Percentiles rank a stretch among this genome's conserved stretches.
Evolutionary conservation across 768 basidiomycete species (phyloP).

Genomic region (Russula foetens): DNA sequence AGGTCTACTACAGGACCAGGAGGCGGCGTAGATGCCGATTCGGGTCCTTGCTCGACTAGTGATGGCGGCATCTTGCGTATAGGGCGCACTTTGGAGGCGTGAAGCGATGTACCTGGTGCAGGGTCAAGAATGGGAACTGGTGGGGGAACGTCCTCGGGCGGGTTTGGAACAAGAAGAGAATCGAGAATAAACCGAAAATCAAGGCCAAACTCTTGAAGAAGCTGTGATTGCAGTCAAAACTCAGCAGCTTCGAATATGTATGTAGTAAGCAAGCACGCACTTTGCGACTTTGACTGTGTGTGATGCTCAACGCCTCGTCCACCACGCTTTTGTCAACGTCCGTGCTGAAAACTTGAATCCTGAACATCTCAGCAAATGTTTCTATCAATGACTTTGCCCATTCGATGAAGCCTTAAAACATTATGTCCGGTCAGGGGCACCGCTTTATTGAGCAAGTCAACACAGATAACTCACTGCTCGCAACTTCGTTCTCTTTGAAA

Average conservation of each 20-base stretch:
- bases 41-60: background rate
- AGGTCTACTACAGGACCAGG: background rate
- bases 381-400: conserved; percentile 90
- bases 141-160: conserved; percentile 21
- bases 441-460: background rate
- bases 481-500: conserved; percentile 91
- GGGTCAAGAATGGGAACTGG: conserved; percentile 22
- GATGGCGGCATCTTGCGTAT: conserved; percentile 13
- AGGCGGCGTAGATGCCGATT: conserved; percentile 10
- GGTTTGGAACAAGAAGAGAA: conserved; percentile 49
- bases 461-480: conserved; percentile 61
- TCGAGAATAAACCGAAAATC: conserved; percentile 94
- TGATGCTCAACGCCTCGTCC: conserved; percentile 71
- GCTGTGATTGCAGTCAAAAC: conserved; percentile 31
- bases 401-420: conserved; percentile 70
- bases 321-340: conserved; percentile 65
- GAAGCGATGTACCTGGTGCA: conserved; percentile 24
- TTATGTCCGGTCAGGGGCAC: background rate
- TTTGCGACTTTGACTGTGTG: conserved; percentile 75
- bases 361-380: conserved; percentile 74
- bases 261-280: conserved; percentile 32
- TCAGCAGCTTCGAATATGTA: background rate
- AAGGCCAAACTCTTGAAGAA: conserved; percentile 87
- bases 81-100: conserved; percentile 25
- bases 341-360: conserved; percentile 84